phyloP scores from a whole-genome alignment of 2,329 filamentous ascomycete genomes.

The Ophiocordyceps sinensis region DNA sequence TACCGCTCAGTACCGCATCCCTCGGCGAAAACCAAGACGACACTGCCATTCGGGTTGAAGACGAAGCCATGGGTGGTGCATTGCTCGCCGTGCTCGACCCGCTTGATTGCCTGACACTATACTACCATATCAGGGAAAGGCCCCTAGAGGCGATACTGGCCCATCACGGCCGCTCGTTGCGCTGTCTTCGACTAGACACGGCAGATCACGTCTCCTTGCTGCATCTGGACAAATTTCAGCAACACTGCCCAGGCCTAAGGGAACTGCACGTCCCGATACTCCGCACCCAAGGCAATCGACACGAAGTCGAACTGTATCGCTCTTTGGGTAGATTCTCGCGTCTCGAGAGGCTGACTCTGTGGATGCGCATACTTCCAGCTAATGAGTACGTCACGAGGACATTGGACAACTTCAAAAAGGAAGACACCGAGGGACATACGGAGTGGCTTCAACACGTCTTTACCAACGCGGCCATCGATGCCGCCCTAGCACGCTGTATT shows the following conservation, averaged over 20 bases:
- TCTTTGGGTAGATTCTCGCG: not conserved
- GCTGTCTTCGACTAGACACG: not conserved
- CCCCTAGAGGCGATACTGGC: not conserved
- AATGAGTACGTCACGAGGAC: not conserved
- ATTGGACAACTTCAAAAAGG: not conserved
- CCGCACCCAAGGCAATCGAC: not conserved
- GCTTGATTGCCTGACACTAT: not conserved
- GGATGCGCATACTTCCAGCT: not conserved
- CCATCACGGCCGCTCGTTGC: not conserved
- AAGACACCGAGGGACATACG: not conserved
- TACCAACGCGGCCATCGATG: not conserved
- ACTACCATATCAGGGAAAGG: not conserved
- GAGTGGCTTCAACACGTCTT: not conserved
- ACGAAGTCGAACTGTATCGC: not conserved
- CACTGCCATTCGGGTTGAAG: not conserved
- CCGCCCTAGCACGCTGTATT: not conserved
- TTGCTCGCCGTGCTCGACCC: not conserved
- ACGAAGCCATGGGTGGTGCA: not conserved
- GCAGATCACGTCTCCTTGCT: not conserved
- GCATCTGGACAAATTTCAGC: not conserved
- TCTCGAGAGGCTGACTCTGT: not conserved
- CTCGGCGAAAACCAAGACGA: not conserved
- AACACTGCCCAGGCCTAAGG: not conserved
- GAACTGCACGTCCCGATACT: not conserved
- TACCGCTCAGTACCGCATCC: not conserved